Conservation (phyloP, 208 protist species). For the Jaenimonas drosophilae region DNA sequence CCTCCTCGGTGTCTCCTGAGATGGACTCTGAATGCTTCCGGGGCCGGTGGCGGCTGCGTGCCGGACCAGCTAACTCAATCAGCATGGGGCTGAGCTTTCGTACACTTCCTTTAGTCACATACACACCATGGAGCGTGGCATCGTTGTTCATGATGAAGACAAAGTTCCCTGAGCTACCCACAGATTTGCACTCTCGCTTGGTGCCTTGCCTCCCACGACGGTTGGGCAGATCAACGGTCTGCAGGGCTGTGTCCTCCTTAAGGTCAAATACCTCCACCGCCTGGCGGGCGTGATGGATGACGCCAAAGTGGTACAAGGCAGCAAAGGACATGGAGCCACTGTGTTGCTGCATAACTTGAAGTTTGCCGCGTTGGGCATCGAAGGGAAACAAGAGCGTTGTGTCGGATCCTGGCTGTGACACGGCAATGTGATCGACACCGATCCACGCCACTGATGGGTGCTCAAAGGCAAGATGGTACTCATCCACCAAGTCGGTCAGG, state of each 20-base stretch:
- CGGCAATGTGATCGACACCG: conserved; percentile 6
- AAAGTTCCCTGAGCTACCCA: conserved; percentile 42
- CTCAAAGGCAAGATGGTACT: conserved; percentile 11
- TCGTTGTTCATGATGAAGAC: conserved; percentile 54
- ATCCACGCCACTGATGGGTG: conserved; percentile 34
- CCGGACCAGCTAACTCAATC: conserved; percentile 16
- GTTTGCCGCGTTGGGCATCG: conserved; percentile 12
- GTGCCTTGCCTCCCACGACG: conserved; percentile 20
- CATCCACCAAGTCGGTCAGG: conserved; percentile 35
- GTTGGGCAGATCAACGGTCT: conserved; percentile 21
- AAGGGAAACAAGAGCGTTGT: not conserved
- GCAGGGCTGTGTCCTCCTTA: conserved; percentile 23
- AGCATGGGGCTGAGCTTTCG: conserved; percentile 38
- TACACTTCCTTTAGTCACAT: conserved; percentile 23
- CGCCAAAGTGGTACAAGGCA: conserved; percentile 14
- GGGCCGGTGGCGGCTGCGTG: too few relatives aligned
- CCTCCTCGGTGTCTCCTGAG: too few relatives aligned
- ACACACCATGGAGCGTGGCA: conserved; percentile 46
- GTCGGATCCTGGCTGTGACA: not conserved
- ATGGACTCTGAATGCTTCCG: too few relatives aligned
- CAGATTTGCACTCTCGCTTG: conserved; percentile 2
- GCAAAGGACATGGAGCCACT: conserved; percentile 15
- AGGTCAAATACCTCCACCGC: conserved; percentile 47
- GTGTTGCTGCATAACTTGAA: conserved; percentile 24
- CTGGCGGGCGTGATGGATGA: conserved; percentile 14